These are phyloP conservation scores for Fusarium luffae DNA, from an alignment of 2,329 filamentous ascomycete genomes.

Conservation along the genomic window DNA sequence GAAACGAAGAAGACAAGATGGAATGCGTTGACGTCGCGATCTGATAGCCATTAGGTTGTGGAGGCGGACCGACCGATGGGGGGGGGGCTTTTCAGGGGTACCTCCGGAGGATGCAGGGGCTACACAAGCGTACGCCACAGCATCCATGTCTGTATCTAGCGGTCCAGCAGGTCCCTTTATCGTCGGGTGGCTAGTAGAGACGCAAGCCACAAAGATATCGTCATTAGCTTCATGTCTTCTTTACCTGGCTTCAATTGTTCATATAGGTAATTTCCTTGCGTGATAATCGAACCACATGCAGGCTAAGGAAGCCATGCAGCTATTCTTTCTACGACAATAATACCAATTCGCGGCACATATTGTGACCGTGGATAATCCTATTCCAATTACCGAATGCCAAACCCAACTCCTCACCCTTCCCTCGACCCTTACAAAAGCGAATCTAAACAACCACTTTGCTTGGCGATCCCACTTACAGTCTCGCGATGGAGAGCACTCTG, in stretches of 20 bases:
- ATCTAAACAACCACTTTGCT: background rate
- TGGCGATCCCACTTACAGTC: background rate
- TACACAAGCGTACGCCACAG: conserved; percentile 29
- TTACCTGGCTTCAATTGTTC: conserved; percentile 24
- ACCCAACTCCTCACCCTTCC: background rate
- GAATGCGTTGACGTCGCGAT: conserved; percentile 39
- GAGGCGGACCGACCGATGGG: conserved; percentile 25
- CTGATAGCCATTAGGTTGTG: conserved; percentile 29
- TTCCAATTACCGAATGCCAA: background rate
- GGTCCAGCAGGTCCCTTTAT: background rate
- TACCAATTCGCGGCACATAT: conserved; percentile 7
- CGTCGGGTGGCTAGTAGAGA: conserved; percentile 13
- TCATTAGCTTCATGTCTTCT: conserved; percentile 29
- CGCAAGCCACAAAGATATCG: conserved; percentile 27
- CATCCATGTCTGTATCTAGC: conserved; percentile 21
- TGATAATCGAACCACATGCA: background rate
- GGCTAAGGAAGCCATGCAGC: conserved; percentile 12
- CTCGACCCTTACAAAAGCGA: conserved; percentile 11
- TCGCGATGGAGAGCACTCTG: conserved; percentile 30
- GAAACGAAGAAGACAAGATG: conserved; percentile 14
- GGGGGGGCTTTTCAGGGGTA: conserved; percentile 37
- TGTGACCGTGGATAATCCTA: conserved; percentile 10
- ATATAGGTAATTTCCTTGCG: background rate
- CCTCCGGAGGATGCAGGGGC: conserved; percentile 35
- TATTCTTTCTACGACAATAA: background rate